Evolutionary conservation across 495 filamentous ascomycete genomes (phyloP).

Genomic region (Chlorociboria aeruginascens): DNA sequence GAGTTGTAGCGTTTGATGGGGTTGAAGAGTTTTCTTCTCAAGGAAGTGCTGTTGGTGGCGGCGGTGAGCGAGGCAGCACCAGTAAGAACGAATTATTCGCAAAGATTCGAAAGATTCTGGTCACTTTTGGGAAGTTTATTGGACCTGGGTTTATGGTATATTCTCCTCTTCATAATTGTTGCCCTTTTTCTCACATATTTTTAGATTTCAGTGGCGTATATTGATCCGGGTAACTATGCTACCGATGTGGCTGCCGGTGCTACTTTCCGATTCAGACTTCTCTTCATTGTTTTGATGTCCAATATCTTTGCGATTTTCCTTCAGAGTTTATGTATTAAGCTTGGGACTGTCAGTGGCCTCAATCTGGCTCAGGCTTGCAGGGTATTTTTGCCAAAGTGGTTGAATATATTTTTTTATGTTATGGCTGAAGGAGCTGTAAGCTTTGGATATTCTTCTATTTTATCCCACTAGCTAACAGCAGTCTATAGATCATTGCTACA

Average conservation of each 20-base stretch:
- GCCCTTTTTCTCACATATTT: background rate
- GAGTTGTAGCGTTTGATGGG: background rate
- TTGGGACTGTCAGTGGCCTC: constrained; percentile 75
- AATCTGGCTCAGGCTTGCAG: constrained; percentile 72
- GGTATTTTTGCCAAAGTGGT: constrained; percentile 63
- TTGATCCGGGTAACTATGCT: constrained; percentile 78
- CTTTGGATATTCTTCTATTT: background rate
- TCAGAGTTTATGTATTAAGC: constrained; percentile 71
- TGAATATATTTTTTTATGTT: constrained; percentile 62
- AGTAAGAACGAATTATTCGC: constrained; percentile 8
- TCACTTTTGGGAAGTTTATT: constrained; percentile 64
- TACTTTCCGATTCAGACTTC: constrained; percentile 49
- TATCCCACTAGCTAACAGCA: constrained; percentile 2
- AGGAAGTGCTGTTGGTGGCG: background rate
- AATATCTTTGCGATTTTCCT: constrained; percentile 79
- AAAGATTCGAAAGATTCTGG: constrained; percentile 27
- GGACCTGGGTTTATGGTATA: constrained; percentile 71
- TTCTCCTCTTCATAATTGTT: background rate
- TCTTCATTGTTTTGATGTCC: constrained; percentile 73
- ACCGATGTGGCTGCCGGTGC: constrained; percentile 71
- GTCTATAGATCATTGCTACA: constrained; percentile 57
- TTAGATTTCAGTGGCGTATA: constrained; percentile 33
- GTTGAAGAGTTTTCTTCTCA: background rate
- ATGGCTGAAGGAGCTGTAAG: constrained; percentile 56
- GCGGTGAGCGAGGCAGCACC: background rate